A percentile compares a stretch with the other conserved stretches of the same genome.
These are phyloP conservation scores for Arabis alpina DNA, from an alignment of 345 rosid species.

Conservation along the genomic window DNA sequence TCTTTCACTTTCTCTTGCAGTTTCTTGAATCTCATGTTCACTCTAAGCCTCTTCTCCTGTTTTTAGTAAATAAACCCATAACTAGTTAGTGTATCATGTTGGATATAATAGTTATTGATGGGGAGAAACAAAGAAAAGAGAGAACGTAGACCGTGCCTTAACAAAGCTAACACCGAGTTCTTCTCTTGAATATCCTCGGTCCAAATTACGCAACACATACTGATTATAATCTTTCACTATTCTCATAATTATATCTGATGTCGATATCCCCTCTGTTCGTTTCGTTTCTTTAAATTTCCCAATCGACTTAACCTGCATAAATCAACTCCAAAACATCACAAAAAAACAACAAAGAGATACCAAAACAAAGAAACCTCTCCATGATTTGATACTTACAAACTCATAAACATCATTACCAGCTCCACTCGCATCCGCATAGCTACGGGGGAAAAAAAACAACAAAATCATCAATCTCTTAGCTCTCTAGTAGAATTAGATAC, in stretches of 20 bases:
- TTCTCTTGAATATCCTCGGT: constrained; percentile 70
- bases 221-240: constrained; percentile 76
- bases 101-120: too few species aligned
- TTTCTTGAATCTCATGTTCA: constrained; percentile 59
- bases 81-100: constrained; percentile 20
- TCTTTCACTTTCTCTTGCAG: constrained; percentile 68
- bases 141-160: constrained; percentile 46
- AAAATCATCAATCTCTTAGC: neutral
- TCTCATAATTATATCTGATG: constrained; percentile 73
- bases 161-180: constrained; percentile 75
- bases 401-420: constrained; percentile 78
- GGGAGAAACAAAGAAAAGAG: too few species aligned
- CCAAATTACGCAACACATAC: constrained; percentile 72
- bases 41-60: constrained; percentile 74
- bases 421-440: constrained; percentile 79
- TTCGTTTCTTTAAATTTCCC: constrained; percentile 74
- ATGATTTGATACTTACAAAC: constrained; percentile 54
- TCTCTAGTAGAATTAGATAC: neutral
- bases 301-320: constrained; percentile 51
- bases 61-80: constrained; percentile 8
- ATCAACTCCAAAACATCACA: neutral
- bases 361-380: neutral
- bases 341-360: neutral
- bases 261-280: constrained; percentile 74
- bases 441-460: constrained; percentile 13